phyloP scores from a whole-genome alignment of 2,329 filamentous ascomycete species.

The Aspergillus sp. region DNA sequence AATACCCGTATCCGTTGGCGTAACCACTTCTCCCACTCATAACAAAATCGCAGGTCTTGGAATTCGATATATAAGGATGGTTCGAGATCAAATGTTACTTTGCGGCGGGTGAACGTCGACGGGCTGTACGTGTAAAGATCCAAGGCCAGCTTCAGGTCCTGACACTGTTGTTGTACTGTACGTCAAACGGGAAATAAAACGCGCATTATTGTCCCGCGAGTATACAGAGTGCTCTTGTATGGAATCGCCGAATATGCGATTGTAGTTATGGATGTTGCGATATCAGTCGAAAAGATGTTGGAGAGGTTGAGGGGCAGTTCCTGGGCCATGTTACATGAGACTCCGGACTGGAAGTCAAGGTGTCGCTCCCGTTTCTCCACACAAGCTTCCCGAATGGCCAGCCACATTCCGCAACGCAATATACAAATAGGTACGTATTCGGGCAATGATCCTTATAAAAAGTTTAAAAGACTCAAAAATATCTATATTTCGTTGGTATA shows the following conservation, averaged over 20 bases:
- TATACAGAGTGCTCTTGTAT: not conserved
- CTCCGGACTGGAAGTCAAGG: too few species aligned
- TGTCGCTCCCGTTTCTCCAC: too few species aligned
- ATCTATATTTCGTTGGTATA: too few species aligned
- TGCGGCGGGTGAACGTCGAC: constrained; percentile 1
- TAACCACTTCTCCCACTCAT: constrained; percentile 34
- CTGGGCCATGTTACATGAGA: too few species aligned
- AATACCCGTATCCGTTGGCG: constrained; percentile 34
- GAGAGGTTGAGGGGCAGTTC: not conserved
- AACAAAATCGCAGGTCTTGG: constrained; percentile 12
- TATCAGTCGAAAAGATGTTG: not conserved
- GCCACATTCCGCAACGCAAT: too few species aligned
- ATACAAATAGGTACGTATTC: too few species aligned
- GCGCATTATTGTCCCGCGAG: constrained; percentile 19
- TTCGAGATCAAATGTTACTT: constrained; percentile 8
- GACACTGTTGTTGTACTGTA: constrained; percentile 11
- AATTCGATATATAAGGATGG: constrained; percentile 2
- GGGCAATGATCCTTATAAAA: too few species aligned
- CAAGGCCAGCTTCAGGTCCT: constrained; percentile 7
- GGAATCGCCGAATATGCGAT: not conserved
- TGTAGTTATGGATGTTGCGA: not conserved
- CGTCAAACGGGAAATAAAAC: constrained; percentile 8
- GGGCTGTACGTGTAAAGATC: constrained; percentile 1
- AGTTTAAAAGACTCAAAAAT: too few species aligned
- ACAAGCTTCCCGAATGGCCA: too few species aligned